Evolutionary conservation across 192 early-diverging fungal genomes (phyloP).

Genomic region (Neocallimastix lanati): DNA sequence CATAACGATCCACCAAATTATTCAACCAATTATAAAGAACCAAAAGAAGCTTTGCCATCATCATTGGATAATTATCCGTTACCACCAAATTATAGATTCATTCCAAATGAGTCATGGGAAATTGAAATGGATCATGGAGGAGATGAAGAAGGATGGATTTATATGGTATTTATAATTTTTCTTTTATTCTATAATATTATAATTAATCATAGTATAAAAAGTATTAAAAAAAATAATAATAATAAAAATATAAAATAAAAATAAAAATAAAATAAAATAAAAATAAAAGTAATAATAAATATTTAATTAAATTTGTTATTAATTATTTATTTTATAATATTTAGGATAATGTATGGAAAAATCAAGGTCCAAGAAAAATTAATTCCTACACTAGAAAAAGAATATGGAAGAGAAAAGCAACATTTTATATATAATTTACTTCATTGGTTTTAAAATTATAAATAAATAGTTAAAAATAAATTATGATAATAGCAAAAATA

Average conservation of each 20-base stretch:
- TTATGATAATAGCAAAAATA: too few species aligned
- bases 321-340: too few species aligned
- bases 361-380: background rate
- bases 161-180: background rate
- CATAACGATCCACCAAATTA: background rate
- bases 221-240: too few species aligned
- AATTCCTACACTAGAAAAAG: background rate
- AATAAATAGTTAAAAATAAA: too few species aligned
- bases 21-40: background rate
- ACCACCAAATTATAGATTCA: background rate
- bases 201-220: too few species aligned
- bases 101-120: background rate
- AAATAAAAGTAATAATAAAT: too few species aligned
- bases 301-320: too few species aligned
- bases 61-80: background rate
- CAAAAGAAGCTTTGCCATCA: background rate
- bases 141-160: background rate
- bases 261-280: too few species aligned
- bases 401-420: background rate
- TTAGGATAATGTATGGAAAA: background rate
- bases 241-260: too few species aligned
- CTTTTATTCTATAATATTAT: too few species aligned
- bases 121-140: background rate
- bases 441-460: too few species aligned
- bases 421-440: background rate